A percentile compares a stretch with the other conserved stretches of the same genome.
Evolutionary conservation across 139 green algal genomes (phyloP).

Genomic region (Gonium pectorale): DNA sequence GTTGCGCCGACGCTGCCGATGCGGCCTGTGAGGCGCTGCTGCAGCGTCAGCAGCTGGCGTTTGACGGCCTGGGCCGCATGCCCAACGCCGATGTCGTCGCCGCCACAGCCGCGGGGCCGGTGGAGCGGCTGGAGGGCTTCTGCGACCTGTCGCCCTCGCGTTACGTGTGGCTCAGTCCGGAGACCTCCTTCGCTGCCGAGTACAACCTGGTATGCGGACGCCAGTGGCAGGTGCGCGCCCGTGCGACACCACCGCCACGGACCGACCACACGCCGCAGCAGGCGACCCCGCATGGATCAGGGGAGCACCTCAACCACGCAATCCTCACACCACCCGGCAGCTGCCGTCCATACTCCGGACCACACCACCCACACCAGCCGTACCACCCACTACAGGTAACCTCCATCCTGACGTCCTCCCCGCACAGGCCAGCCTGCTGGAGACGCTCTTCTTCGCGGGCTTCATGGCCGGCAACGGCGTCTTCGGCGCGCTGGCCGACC

Average conservation of each 20-base stretch:
- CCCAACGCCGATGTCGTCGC: neutral
- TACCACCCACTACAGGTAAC: neutral
- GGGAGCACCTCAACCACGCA: no score
- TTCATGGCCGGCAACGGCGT: conserved; percentile 42
- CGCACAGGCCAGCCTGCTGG: conserved; percentile 6
- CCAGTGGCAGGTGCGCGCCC: conserved; percentile 15
- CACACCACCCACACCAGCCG: no score
- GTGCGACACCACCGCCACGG: neutral
- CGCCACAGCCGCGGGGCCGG: neutral
- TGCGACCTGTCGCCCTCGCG: neutral
- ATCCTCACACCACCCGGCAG: no score
- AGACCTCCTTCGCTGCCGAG: neutral
- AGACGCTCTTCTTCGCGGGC: conserved; percentile 42
- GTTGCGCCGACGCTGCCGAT: neutral
- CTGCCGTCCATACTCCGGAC: no score
- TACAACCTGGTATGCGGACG: conserved; percentile 31
- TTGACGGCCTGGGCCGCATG: no score
- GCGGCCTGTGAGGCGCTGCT: neutral
- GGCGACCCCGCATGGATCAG: neutral
- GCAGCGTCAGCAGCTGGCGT: neutral
- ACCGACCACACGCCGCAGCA: neutral
- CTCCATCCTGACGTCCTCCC: neutral
- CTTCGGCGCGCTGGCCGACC: conserved; percentile 12
- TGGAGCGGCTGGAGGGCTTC: neutral
- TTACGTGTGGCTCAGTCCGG: conserved; percentile 2